Evolutionary conservation across 2,329 filamentous ascomycete genomes (phyloP).

Genomic region (Sporothrix euskadiensis): DNA sequence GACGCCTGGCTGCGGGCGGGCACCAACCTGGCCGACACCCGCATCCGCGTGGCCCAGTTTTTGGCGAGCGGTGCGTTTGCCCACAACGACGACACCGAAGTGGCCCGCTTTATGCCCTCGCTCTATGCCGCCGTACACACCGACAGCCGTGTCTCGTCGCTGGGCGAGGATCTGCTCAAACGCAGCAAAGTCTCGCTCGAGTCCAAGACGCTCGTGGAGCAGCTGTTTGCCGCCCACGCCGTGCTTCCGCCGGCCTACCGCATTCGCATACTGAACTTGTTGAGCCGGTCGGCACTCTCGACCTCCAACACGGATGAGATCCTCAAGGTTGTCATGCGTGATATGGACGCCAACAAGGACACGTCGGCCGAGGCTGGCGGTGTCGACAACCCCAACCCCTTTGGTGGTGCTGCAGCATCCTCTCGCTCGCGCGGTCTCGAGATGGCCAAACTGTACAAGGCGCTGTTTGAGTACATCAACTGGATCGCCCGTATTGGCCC

Average conservation of each 20-base stretch:
- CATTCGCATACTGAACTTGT: slow-evolving; percentile 71
- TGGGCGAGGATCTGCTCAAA: slow-evolving; percentile 89
- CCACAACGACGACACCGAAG: slow-evolving; percentile 52
- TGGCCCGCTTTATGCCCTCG: slow-evolving; percentile 80
- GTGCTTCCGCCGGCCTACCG: slow-evolving; percentile 71
- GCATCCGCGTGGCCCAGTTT: slow-evolving; percentile 68
- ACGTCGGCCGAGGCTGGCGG: slow-evolving; percentile 27
- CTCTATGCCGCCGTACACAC: slow-evolving; percentile 80
- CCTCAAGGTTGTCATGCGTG: slow-evolving; percentile 68
- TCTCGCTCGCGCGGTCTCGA: slow-evolving; percentile 63
- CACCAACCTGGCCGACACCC: slow-evolving; percentile 68
- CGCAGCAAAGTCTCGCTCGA: slow-evolving; percentile 75
- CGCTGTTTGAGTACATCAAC: slow-evolving; percentile 81
- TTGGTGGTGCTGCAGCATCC: background rate
- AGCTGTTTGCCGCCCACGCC: slow-evolving; percentile 73
- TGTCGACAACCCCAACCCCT: slow-evolving; percentile 29
- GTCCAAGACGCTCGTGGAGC: slow-evolving; percentile 59
- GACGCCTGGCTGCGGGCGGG: slow-evolving; percentile 65
- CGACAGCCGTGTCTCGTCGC: slow-evolving; percentile 76
- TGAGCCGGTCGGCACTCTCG: slow-evolving; percentile 74
- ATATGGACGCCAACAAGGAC: slow-evolving; percentile 43
- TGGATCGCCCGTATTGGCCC: slow-evolving; percentile 80
- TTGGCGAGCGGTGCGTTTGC: slow-evolving; percentile 80
- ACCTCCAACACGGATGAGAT: slow-evolving; percentile 70
- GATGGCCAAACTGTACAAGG: slow-evolving; percentile 74